Percentiles rank a stretch among this genome's conserved stretches.
Evolutionary conservation across 805 yeast species (phyloP).

Genomic region (Blastobotrys peoriensis): DNA sequence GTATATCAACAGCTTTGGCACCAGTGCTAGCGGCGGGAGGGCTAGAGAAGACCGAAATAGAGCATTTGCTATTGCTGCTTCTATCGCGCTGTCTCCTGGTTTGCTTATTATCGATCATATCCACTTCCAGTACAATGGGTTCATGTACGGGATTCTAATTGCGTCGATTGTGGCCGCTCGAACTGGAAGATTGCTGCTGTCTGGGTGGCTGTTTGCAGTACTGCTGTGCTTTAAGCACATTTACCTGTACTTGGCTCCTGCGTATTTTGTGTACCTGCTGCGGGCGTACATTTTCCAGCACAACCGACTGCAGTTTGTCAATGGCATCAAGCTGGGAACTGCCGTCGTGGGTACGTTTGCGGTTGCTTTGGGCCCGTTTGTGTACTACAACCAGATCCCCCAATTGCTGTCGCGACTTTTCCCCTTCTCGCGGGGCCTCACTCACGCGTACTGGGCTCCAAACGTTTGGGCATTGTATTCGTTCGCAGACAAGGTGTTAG

Average conservation of each 20-base stretch:
- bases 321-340: slow-evolving; percentile 54
- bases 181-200: slow-evolving; percentile 45
- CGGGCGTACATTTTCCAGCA: slow-evolving; percentile 58
- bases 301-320: slow-evolving; percentile 43
- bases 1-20: slow-evolving; percentile 40
- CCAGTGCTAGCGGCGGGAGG: slow-evolving; percentile 4
- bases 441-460: slow-evolving; percentile 99
- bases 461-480: slow-evolving; percentile 95
- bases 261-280: slow-evolving; percentile 74
- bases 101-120: slow-evolving; percentile 87
- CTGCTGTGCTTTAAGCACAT: slow-evolving; percentile 92
- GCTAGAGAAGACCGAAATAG: slow-evolving; percentile 37
- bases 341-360: slow-evolving; percentile 57
- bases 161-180: slow-evolving; percentile 69
- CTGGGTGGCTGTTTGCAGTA: slow-evolving; percentile 59
- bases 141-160: slow-evolving; percentile 79
- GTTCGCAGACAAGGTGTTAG: slow-evolving; percentile 65
- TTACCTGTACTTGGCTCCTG: slow-evolving; percentile 88
- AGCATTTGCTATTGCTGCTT: slow-evolving; percentile 70
- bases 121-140: slow-evolving; percentile 95
- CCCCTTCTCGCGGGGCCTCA: slow-evolving; percentile 91
- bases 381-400: slow-evolving; percentile 52
- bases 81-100: slow-evolving; percentile 85
- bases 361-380: slow-evolving; percentile 75
- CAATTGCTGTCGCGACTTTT: slow-evolving; percentile 66